Percentiles rank a stretch among this genome's conserved stretches.
These are phyloP conservation scores for Bifiguratus adelaidae DNA, from an alignment of 192 early-diverging fungal genomes.

Conservation along the genomic window DNA sequence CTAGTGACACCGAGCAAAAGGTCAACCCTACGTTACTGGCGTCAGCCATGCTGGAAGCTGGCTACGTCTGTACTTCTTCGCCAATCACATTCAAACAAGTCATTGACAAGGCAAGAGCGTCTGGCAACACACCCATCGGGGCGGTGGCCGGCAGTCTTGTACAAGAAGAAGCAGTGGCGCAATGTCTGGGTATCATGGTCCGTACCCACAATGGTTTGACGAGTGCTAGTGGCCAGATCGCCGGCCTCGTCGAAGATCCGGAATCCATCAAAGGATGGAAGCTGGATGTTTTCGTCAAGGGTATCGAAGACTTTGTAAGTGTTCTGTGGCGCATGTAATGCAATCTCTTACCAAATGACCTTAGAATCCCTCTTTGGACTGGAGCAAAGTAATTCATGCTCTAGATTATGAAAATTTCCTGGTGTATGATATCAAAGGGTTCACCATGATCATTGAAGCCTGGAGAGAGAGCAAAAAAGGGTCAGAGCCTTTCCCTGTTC, in stretches of 20 bases:
- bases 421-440: conserved; percentile 37
- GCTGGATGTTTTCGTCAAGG: conserved; percentile 10
- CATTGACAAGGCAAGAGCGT: conserved; percentile 24
- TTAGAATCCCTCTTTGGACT: conserved; percentile 45
- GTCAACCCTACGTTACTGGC: neutral
- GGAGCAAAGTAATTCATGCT: conserved; percentile 45
- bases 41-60: conserved; percentile 24
- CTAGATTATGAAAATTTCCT: conserved; percentile 55
- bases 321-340: neutral
- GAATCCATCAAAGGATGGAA: neutral
- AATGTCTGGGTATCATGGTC: conserved; percentile 54
- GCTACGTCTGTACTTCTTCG: conserved; percentile 35
- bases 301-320: conserved; percentile 11
- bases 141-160: conserved; percentile 2
- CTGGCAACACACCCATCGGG: too few species aligned
- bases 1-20: neutral
- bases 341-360: neutral
- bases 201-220: conserved; percentile 13
- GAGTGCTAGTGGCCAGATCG: neutral
- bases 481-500: conserved; percentile 49
- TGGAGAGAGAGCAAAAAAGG: conserved; percentile 25
- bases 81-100: conserved; percentile 24
- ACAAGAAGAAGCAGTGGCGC: conserved; percentile 42
- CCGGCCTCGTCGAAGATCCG: neutral
- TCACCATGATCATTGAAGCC: conserved; percentile 50